These are phyloP conservation scores for Clarireedia homoeocarpa DNA, from an alignment of 2,329 filamentous ascomycete species.

Conservation along the genomic window DNA sequence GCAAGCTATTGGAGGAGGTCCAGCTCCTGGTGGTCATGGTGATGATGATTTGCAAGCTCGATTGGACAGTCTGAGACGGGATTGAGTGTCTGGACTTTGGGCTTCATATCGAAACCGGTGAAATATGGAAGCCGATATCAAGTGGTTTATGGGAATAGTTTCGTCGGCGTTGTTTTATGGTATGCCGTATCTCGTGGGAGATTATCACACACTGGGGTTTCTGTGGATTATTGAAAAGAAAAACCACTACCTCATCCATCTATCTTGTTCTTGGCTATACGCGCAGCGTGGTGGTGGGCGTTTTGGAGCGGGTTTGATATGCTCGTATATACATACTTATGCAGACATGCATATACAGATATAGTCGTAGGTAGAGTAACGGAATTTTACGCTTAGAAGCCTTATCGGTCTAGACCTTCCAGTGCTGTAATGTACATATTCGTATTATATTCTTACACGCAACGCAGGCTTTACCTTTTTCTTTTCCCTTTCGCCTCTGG, in stretches of 20 bases:
- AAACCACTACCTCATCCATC: too few relatives aligned
- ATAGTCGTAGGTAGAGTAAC: background rate
- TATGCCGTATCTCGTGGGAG: too few relatives aligned
- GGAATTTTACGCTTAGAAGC: too few relatives aligned
- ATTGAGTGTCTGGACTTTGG: background rate
- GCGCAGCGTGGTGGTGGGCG: background rate
- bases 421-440: too few relatives aligned
- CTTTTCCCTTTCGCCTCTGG: too few relatives aligned
- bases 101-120: background rate
- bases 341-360: background rate
- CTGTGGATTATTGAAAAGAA: too few relatives aligned
- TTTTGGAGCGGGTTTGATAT: background rate
- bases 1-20: conserved; percentile 73
- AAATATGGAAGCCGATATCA: background rate
- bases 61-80: conserved; percentile 64
- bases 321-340: background rate
- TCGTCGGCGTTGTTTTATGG: too few relatives aligned
- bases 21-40: conserved; percentile 48
- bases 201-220: too few relatives aligned
- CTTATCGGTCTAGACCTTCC: too few relatives aligned
- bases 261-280: background rate
- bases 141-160: background rate
- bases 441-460: too few relatives aligned
- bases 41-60: conserved; percentile 93
- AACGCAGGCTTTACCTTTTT: too few relatives aligned